Evolutionary conservation across 2,329 filamentous ascomycete genomes (phyloP), one percentile per base, ranked within the genome.

Genomic region (Rhynchosporium secalis): DNA sequence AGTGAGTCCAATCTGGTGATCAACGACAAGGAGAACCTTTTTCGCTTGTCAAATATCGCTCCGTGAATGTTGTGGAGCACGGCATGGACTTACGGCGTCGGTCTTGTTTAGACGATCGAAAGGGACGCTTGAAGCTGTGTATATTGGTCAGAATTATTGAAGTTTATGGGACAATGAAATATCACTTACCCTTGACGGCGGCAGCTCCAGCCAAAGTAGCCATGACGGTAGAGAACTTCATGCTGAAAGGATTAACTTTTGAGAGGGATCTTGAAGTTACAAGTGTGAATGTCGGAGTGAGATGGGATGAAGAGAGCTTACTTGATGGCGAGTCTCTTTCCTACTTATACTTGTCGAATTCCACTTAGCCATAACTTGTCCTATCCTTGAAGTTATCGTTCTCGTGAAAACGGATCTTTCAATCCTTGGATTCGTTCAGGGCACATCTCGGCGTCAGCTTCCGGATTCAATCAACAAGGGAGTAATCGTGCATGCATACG

Each of bases 1-100:
- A 71, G 81, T 85, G 47, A 87, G 80, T 31, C 85, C 85, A 64
- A 83, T 79, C 71, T 87, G 84, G 61, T 85, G 76, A 68, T 87
- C 85, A 46, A 87, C 77, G 54, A 87, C 80, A 29, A 87, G 73
- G 55, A 87, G 80, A 41, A 82, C 73, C 79, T 83, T 61, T 1
- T 8, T 20, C 29, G 54, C 15, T 40, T 49, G 26, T 54, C 13
- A 62, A 20, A 38, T 41, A 15, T 38, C 26, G 15, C n/a, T 40
- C 46, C 8, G 4, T 31, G 15, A 12, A 15, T 43, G 47, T 28
- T 49, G 13, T 3, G 12, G 48, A 12, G 10, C 9, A 13, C 31
- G 20, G 26, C 31, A n/a, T 8, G 29, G 20, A 56, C 65, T 61
- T 66, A 70, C 68, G 10, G 73, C 72, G 46, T 76, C 72, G 38